Base-by-base conservation (phyloP, 202 grass and related monocot species). In the Eragrostis tef region DNA sequence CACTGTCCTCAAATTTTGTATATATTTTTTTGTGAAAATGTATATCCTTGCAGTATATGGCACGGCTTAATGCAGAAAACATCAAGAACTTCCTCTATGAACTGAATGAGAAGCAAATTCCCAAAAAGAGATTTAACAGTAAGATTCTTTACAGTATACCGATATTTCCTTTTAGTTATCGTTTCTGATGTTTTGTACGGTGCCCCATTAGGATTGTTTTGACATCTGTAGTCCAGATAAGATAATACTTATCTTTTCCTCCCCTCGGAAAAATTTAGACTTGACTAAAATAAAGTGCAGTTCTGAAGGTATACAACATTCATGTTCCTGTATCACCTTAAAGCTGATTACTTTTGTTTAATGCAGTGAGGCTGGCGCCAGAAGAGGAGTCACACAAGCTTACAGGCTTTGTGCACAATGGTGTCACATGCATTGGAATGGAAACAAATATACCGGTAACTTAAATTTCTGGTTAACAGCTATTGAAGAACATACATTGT, bases 81-180 rank as follows among this genome's bases (percentile, higher is more conserved):
- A 90, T 95, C 83, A 98, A 95, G 83, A 93, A 98, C 76, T 95
- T 93, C 83, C 78, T 95, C 53, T 95, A 95, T 74, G 80, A 86
- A 47, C 83, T 95, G 61, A 98, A 95, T 6, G 70, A 91, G 64
- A 91, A 68, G 70, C 79, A 98, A 81, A 87, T 98, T 73, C 83
- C 90, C 9, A 95, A 98, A 83, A 98, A 98, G 74, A 90, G 80
- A 83, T 98, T 95, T 85, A 98, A 95, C 79, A 93, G 92, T 98
- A 79, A 93, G 94, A 90, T 83, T 67, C 2, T 71, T 86, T 67
- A 62, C 21, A 74, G 14, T 75, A 9, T 69, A 74, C 60, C 66
- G 22, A 59, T 81, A 72, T 71, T 29, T 68, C 0, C 70, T 68
- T 29, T 60, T 71, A 19, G 27, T 72, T 29, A 9, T 70, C 41